A percentile compares a stretch with the other conserved stretches of the same genome.
Evolutionary conservation across 768 basidiomycete genomes (phyloP).

Genomic region (Leucogyrophana mollusca): DNA sequence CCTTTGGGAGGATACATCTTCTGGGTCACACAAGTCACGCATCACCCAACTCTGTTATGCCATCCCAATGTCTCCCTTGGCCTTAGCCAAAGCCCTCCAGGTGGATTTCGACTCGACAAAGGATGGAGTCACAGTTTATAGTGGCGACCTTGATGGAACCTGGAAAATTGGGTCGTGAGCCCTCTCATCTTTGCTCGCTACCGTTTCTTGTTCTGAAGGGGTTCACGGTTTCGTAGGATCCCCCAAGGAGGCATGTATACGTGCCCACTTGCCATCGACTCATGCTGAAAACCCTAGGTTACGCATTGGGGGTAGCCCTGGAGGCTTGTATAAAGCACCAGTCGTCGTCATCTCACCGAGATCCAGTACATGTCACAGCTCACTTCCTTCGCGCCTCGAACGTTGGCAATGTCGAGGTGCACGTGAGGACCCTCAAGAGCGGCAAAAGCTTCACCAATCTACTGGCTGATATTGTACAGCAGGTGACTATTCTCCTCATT

Average conservation of each 20-base stretch:
- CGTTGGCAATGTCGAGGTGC: conserved; percentile 43
- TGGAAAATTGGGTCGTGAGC: conserved; percentile 49
- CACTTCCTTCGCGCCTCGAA: conserved; percentile 53
- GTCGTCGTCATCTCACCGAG: conserved; percentile 43
- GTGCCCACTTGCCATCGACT: background rate
- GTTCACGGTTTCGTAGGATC: conserved; percentile 31
- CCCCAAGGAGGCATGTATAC: conserved; percentile 49
- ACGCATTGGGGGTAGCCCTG: conserved; percentile 52
- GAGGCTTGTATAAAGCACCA: conserved; percentile 56
- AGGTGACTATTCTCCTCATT: conserved; percentile 34
- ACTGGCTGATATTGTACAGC: conserved; percentile 57
- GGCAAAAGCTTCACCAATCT: conserved; percentile 58
- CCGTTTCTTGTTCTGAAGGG: conserved; percentile 3
- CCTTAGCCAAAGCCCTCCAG: conserved; percentile 20
- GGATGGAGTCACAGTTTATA: conserved; percentile 21
- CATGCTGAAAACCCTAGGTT: conserved; percentile 39
- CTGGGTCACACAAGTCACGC: too few species aligned
- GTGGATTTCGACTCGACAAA: conserved; percentile 14
- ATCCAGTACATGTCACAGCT: conserved; percentile 60
- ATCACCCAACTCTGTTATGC: too few species aligned
- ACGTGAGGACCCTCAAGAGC: conserved; percentile 43
- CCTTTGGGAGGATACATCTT: too few species aligned
- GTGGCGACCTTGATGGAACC: conserved; percentile 39
- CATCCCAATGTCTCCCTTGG: background rate
- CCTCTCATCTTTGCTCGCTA: background rate